Conservation (phyloP, 202 grass and related monocot species). For the Eragrostis tef region DNA sequence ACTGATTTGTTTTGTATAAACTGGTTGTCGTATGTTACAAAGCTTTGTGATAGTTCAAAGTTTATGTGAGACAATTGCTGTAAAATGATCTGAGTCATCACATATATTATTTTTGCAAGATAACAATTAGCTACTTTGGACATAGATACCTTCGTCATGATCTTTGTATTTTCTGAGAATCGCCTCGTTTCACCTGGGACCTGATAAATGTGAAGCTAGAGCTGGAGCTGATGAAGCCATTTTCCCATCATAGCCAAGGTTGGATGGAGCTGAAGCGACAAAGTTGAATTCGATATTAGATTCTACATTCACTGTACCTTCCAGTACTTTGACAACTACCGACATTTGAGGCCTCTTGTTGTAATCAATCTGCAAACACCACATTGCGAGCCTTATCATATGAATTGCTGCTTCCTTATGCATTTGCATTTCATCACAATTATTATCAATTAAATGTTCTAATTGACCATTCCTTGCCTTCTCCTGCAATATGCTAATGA, state of each 20-base stretch:
- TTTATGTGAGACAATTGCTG: not conserved
- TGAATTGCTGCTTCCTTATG: constrained; percentile 30
- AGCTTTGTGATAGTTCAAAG: not conserved
- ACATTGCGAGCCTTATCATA: constrained; percentile 28
- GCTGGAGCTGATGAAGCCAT: not conserved
- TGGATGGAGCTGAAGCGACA: not conserved
- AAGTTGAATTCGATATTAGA: constrained; percentile 39
- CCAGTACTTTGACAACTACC: constrained; percentile 50
- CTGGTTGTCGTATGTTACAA: not conserved
- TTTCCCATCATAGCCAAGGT: not conserved
- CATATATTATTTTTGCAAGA: not conserved
- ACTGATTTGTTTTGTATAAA: too few species aligned
- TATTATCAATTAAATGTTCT: constrained; percentile 40
- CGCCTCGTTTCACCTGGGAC: constrained; percentile 24
- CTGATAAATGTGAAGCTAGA: constrained; percentile 31
- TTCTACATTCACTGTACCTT: constrained; percentile 47
- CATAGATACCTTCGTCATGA: not conserved
- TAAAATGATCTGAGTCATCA: not conserved
- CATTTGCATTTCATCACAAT: constrained; percentile 13
- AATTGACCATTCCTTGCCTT: constrained; percentile 37
- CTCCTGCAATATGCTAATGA: constrained; percentile 48
- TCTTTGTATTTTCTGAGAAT: not conserved
- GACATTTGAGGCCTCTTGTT: constrained; percentile 50
- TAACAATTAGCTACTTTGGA: not conserved
- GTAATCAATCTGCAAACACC: constrained; percentile 49